Base-by-base conservation (phyloP, 768 basidiomycete genomes). In the Collybiopsis luxurians region DNA sequence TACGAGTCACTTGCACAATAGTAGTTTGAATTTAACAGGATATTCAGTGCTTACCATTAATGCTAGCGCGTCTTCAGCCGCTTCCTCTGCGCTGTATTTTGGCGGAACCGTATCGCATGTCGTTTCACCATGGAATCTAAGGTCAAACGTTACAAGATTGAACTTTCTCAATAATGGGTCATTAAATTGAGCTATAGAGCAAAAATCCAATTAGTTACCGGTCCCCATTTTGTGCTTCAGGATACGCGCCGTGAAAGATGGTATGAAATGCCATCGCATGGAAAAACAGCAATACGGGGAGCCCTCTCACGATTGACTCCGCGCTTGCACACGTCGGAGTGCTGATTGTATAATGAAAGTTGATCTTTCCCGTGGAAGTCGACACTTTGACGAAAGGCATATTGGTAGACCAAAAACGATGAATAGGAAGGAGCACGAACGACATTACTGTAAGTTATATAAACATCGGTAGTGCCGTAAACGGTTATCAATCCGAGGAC, bases 91-190 rank as follows among this genome's bases (percentile, higher is more conserved):
- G 0, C 67, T 69, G 34, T 70, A 75, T 1, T 38, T 19, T 11
- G 53, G 56, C 15, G 68, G 56, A 15, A 56, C 62, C 28, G 71
- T 65, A 23, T 62, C 52, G 3, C 71, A 71, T 24, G 59, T 59
- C 13, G 74, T 73, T 11, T 65, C 62, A 11, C 74, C 75, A 58
- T 65, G 66, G 1, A 62, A 64, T n/a, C 73, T 72, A 47, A 69
- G 60, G 47, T 77, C 73, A 21, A 75, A 51, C 19, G 66, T 65
- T 13, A 77, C 61, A 10, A 75, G 69, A 58, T 75, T 77, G 63
- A 75, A 75, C 34, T 68, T 67, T 27, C 75, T 66, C 10, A 75
- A 63, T 5, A 57, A 58, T 26, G 67, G 65, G 57, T 75, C 49
- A 21, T 13, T 11, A 23, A 51, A 36, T 34, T 45, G 30, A 15